These are phyloP conservation scores for Pulveroboletus sp. DNA, from an alignment of 768 basidiomycete species.

Conservation along the genomic window DNA sequence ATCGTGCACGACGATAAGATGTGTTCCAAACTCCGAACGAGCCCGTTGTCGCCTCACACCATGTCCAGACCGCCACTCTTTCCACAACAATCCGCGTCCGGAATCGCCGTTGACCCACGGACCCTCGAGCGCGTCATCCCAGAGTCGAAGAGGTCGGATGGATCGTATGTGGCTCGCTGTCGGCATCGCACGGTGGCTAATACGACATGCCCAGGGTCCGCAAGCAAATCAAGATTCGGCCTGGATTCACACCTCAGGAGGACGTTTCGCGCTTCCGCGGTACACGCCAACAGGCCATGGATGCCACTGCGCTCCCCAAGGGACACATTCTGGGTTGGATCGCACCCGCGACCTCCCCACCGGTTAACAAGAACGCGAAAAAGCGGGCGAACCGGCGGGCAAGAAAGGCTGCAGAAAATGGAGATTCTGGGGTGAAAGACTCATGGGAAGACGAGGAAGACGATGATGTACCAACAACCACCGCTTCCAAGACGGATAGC, in stretches of 20 bases:
- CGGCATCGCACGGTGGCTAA: slow-evolving; percentile 10
- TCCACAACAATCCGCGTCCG: slow-evolving; percentile 65
- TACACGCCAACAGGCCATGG: slow-evolving; percentile 69
- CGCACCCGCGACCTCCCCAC: slow-evolving; percentile 42
- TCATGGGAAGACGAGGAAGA: slow-evolving; percentile 78
- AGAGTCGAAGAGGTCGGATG: slow-evolving; percentile 76
- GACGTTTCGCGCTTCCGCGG: slow-evolving; percentile 86
- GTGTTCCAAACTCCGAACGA: slow-evolving; percentile 31
- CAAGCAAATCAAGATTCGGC: slow-evolving; percentile 85
- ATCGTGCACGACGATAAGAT: slow-evolving; percentile 36
- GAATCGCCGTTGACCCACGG: slow-evolving; percentile 81
- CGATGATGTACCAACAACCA: slow-evolving; percentile 29
- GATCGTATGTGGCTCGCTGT: slow-evolving; percentile 52
- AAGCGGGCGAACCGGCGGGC: slow-evolving; percentile 78
- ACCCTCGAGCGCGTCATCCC: slow-evolving; percentile 89
- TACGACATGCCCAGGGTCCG: slow-evolving; percentile 54
- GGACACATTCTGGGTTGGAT: slow-evolving; percentile 84
- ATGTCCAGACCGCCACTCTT: slow-evolving; percentile 79
- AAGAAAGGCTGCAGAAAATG: slow-evolving; percentile 54
- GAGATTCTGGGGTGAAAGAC: slow-evolving; percentile 60
- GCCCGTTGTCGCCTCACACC: slow-evolving; percentile 6
- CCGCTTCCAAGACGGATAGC: slow-evolving; percentile 23
- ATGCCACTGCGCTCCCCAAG: slow-evolving; percentile 59
- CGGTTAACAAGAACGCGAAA: slow-evolving; percentile 76
- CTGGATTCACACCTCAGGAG: slow-evolving; percentile 93